These are phyloP conservation scores for Boechera retrofracta DNA, from an alignment of 345 rosid genomes.

Conservation along the genomic window DNA sequence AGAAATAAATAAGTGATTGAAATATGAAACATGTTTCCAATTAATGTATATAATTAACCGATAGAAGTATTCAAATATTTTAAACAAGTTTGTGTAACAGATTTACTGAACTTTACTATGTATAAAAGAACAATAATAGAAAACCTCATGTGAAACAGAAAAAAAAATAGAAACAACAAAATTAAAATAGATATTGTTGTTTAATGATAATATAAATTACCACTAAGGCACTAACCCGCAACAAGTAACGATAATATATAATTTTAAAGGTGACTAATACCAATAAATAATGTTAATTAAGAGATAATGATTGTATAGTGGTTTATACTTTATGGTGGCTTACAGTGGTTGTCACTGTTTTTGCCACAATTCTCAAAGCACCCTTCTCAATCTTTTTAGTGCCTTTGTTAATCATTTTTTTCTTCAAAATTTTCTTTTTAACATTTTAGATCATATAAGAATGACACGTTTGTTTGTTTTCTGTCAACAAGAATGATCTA, in stretches of 20 bases:
- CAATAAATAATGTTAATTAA: background rate
- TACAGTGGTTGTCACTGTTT: slow-evolving; percentile 25
- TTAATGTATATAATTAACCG: no score
- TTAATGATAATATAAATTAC: no score
- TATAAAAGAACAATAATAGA: no score
- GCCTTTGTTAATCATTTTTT: slow-evolving; percentile 19
- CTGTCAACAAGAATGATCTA: background rate
- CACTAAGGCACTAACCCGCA: no score
- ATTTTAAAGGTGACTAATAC: background rate
- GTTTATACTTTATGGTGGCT: background rate
- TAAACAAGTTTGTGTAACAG: no score
- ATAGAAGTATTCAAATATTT: no score
- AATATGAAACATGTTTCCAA: no score
- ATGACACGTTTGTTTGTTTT: background rate
- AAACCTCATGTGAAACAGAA: background rate
- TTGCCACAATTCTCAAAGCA: slow-evolving; percentile 35
- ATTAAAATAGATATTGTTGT: background rate
- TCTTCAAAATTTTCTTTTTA: background rate
- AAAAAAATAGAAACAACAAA: background rate
- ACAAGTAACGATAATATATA: background rate
- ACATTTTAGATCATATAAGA: background rate
- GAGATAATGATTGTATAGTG: background rate
- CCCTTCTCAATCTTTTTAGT: slow-evolving; percentile 4
- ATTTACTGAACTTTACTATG: no score
- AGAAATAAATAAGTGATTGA: no score